Evolutionary conservation across 306 rosid species (phyloP), one percentile per base, ranked within the genome.

Genomic region (Malus sylvestris): DNA sequence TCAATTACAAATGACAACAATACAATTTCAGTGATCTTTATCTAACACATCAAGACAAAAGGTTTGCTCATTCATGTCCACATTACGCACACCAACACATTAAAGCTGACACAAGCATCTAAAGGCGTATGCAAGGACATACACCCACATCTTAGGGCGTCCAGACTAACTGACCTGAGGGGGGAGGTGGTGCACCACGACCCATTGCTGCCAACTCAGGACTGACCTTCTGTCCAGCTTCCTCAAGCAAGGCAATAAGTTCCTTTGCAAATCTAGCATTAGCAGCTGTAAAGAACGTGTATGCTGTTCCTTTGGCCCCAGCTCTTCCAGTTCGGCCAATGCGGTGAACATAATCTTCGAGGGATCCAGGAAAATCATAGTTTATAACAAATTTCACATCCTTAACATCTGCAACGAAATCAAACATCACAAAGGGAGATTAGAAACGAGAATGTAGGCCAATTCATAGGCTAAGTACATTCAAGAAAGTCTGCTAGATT

Each of bases 271-370:
- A 95, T 81, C 99, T 88, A 70, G 99, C 99, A 87, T 92, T 95
- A 49, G 93, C 89, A 67, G 97, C 99, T 2, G 99, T 95, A 77
- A 95, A 95, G 87, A 92, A 95, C 71, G 99, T 88, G 82, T 95
- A 89, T 3, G 99, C 99, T 35, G 97, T 95, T 86, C 99, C 99
- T 86, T 95, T 95, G 35, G 99, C 99, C 72, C 99, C 97, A 44
- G 99, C 99, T 85, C 97, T 89, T 67, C 99, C 97, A 32, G 97
- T 95, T 80, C 99, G 82, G n/a, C 99, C 99, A 82, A 95, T 95
- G 53, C 97, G 96, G 60, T 92, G 97, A 74, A 95, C 99, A 79
- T 92, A 95, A 73, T 95, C 99, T 87, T 95, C 99, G 1, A 95
- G 97, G 76, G 99, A 95, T 83, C 97, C 97, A 12, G 97, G 99